Evolutionary conservation across 1,284 basidiomycete genomes (phyloP), one percentile per base, ranked within the genome.

Genomic region (Cutaneotrichosporon sp.): DNA sequence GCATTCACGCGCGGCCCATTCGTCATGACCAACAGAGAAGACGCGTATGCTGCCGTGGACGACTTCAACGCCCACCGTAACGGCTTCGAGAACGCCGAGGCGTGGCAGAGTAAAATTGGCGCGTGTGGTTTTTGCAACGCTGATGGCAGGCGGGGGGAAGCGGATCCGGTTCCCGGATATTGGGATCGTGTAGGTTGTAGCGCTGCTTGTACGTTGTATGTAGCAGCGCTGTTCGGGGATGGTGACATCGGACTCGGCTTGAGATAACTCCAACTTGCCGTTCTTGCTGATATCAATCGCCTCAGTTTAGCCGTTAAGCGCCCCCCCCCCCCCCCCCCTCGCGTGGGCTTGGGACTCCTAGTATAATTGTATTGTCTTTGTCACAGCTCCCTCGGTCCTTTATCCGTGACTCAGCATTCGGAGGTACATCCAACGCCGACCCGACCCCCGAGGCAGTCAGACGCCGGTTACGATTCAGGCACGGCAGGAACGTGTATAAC

Each of bases 11-110:
- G 78, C 60, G 79, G 78, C 0, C 81, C 82, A 6, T 83, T 83
- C 66, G 94, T 96, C 13, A 89, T 94, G 86, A 92, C 89, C 9
- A 87, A 84, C 4, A 82, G 83, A 16, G 86, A 89, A 67, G 93
- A 94, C 71, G 91, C 96, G 38, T 86, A 89, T 73, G 83, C 90
- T 75, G 91, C 94, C 0, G 79, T 97, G 63, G 73, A 86, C 51
- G 95, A 97, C 76, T 97, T 90, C 76, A 89, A 89, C 81, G 79
- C 81, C 52, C 89, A 87, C 21, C 81, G 74, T 67, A 97, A 97
- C 75, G 95, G 95, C 0, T 97, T 97, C 76, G 95, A 98, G 81
- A 88, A 89, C 58, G 92, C 92, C 0, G 87, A 89, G 63, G 87
- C 84, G 5, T 97, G 94, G 95, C 86, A 88, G 81, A 92, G 90